These are phyloP conservation scores for Aspergillus ochraceoroseus DNA, from an alignment of 2,329 filamentous ascomycete species.

Conservation along the genomic window DNA sequence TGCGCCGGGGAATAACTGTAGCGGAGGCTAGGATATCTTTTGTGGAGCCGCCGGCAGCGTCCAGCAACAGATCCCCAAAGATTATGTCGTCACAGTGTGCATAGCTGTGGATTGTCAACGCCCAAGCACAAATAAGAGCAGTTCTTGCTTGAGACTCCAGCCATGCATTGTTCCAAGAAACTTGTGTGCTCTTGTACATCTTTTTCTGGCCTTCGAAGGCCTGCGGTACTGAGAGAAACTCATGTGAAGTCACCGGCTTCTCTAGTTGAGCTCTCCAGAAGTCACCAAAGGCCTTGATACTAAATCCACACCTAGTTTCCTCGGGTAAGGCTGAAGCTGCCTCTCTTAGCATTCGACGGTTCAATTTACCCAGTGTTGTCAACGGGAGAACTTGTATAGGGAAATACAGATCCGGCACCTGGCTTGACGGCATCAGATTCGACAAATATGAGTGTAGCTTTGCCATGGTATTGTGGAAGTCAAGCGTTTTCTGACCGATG, in stretches of 20 bases:
- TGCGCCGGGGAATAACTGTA: constrained; percentile 40
- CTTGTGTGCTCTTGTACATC: constrained; percentile 5
- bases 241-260: constrained; percentile 3
- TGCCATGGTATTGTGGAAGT: constrained; percentile 15
- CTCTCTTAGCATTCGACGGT: constrained; percentile 22
- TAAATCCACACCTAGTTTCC: constrained; percentile 15
- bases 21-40: constrained; percentile 36
- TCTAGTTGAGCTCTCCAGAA: constrained; percentile 21
- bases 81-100: constrained; percentile 39
- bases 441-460: constrained; percentile 24
- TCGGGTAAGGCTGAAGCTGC: constrained; percentile 16
- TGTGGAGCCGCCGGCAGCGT: constrained; percentile 37
- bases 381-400: constrained; percentile 33
- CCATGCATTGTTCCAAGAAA: constrained; percentile 17
- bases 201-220: constrained; percentile 11
- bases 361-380: constrained; percentile 31
- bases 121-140: constrained; percentile 42
- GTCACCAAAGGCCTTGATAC: constrained; percentile 21
- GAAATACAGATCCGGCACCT: constrained; percentile 36
- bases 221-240: constrained; percentile 13
- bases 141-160: constrained; percentile 14
- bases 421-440: constrained; percentile 28
- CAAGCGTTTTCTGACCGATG: constrained; percentile 15
- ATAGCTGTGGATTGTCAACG: constrained; percentile 36
- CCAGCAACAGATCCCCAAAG: constrained; percentile 43